A percentile compares a stretch with the other conserved stretches of the same genome.
phyloP scores from a whole-genome alignment of 768 basidiomycete species.

The Floccularia luteovirens region DNA sequence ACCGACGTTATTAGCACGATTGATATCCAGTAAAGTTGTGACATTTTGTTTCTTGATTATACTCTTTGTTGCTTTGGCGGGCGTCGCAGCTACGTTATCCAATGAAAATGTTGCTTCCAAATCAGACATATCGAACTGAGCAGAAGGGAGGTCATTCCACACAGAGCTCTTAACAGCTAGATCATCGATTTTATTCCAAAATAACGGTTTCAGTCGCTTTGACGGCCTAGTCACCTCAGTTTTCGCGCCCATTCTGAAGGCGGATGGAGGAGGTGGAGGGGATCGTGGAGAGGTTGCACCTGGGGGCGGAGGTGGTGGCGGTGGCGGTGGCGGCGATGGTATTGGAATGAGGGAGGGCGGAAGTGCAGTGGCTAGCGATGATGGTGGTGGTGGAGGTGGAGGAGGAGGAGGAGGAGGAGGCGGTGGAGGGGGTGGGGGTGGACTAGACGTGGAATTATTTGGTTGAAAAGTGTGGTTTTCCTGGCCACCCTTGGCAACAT shows the following conservation, averaged over 20 bases:
- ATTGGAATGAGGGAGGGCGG: conserved; percentile 13
- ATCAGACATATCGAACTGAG: conserved; percentile 56
- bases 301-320: conserved; percentile 17
- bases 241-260: conserved; percentile 22
- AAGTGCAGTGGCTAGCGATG: conserved; percentile 7
- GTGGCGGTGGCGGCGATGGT: conserved; percentile 28
- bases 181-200: conserved; percentile 77
- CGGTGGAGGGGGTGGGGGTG: conserved; percentile 13
- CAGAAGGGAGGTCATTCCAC: conserved; percentile 52
- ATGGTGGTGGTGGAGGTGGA: conserved; percentile 18
- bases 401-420: conserved; percentile 14
- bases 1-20: conserved; percentile 82
- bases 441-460: conserved; percentile 10
- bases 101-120: conserved; percentile 69
- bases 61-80: conserved; percentile 30
- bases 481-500: no score
- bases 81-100: conserved; percentile 32
- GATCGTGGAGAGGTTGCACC: conserved; percentile 19
- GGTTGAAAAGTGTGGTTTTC: no score
- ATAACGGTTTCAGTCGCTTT: conserved; percentile 75
- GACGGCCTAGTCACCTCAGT: conserved; percentile 32
- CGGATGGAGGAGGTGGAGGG: conserved; percentile 33
- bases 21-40: conserved; percentile 71
- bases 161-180: conserved; percentile 40
- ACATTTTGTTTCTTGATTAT: conserved; percentile 50